These are phyloP conservation scores for Beta vulgaris DNA, from an alignment of 148 eudicot genomes.

Conservation along the genomic window DNA sequence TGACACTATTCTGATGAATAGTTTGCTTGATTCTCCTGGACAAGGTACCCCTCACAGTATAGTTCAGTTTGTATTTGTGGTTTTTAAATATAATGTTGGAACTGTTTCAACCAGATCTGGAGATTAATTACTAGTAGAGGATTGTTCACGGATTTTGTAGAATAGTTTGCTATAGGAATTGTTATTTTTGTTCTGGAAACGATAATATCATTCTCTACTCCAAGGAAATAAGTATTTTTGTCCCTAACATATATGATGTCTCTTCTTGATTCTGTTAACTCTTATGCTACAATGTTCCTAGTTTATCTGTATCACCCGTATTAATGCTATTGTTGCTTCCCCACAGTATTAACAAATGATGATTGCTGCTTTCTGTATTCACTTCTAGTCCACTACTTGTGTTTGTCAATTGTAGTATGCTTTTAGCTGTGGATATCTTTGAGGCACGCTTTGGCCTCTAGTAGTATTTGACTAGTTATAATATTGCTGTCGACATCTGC, in stretches of 20 bases:
- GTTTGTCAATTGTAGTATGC: not conserved
- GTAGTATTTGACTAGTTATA: not conserved
- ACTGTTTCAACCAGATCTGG: not conserved
- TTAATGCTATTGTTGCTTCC: not conserved
- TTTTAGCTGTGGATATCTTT: not conserved
- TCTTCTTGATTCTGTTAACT: not conserved
- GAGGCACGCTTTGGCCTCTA: not conserved
- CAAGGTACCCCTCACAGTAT: constrained; percentile 52
- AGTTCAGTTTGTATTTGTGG: not conserved
- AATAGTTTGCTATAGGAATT: not conserved
- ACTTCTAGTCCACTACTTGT: not conserved
- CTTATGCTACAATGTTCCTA: not conserved
- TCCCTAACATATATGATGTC: not conserved
- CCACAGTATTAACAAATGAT: not conserved
- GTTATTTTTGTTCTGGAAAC: no score
- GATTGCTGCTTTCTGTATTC: not conserved
- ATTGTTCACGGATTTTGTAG: not conserved
- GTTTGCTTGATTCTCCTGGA: constrained; percentile 85
- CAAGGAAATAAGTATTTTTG: not conserved
- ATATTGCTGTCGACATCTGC: not conserved
- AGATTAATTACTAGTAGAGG: not conserved
- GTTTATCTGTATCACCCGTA: not conserved
- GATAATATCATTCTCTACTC: no score
- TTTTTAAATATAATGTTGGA: no score
- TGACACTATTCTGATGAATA: constrained; percentile 96